These are phyloP conservation scores for Aspergillus sparsus DNA, from an alignment of 495 filamentous ascomycete genomes.

Conservation along the genomic window DNA sequence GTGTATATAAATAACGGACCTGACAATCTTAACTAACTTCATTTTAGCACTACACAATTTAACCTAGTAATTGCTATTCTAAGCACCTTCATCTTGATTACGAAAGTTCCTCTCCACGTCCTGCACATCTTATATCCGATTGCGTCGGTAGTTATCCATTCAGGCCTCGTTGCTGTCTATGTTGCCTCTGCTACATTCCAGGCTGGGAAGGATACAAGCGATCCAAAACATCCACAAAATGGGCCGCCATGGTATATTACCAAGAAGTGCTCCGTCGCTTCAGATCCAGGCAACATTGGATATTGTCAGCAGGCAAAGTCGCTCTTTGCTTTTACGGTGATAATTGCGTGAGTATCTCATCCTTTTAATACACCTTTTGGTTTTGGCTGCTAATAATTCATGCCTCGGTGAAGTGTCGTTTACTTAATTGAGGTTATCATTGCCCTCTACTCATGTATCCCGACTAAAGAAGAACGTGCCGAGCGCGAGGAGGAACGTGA, in stretches of 20 bases:
- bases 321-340: constrained; percentile 67
- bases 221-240: constrained; percentile 65
- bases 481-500: constrained; percentile 38
- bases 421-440: constrained; percentile 59
- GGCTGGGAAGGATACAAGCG: constrained; percentile 76
- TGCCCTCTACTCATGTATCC: constrained; percentile 62
- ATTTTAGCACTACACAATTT: constrained; percentile 73
- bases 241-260: constrained; percentile 82
- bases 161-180: constrained; percentile 62
- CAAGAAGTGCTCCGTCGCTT: constrained; percentile 70
- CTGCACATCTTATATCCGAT: constrained; percentile 74
- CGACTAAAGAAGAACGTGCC: constrained; percentile 48
- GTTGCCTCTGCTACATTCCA: constrained; percentile 69
- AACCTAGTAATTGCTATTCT: constrained; percentile 83
- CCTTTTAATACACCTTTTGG: not conserved
- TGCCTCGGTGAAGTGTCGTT: constrained; percentile 41
- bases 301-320: constrained; percentile 79
- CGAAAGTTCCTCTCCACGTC: constrained; percentile 63
- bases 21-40: too few species aligned
- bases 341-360: constrained; percentile 64
- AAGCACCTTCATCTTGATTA: constrained; percentile 54
- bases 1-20: not conserved
- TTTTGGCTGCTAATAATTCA: not conserved
- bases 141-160: constrained; percentile 60
- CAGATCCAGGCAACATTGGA: constrained; percentile 51